Evolutionary conservation across 169 alveolate genomes (phyloP), one percentile per base, ranked within the genome.

Genomic region (Plasmodium knowlesi): DNA sequence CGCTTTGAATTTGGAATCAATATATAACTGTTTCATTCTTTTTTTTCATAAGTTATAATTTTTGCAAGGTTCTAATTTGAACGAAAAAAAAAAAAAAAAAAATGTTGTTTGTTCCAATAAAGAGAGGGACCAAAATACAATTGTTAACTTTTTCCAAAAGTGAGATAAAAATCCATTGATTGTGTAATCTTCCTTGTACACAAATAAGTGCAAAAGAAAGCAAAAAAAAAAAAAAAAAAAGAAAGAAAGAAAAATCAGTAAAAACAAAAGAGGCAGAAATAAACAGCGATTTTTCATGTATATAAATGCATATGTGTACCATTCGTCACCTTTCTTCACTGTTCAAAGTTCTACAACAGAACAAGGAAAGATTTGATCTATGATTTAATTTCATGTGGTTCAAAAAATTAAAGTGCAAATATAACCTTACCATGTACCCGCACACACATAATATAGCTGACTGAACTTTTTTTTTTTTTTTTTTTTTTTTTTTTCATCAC

Each of bases 401-500:
- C 39, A 34, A 83, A 83, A 83, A 8, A 16, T 61, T 83, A 70
- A 37, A 67, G 54, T n/a, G 37, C 46, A 39, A 72, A 73, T 8
- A 73, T 67, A 85, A 57, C 61, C 5, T 67, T 85, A 76, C 28
- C 53, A 85, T 19, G 50, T 37, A n/a, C 3, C 37, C 74, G 78
- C 74, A 76, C 93, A 85, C 93, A 85, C 93, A 61, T 46, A 14
- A 73, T 43, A 85, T 74, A 74, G 93, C 93, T 85, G 73, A 85
- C 80, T 41, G 53, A 16, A 25, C 30, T 72, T 84, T 81, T 84
- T 84, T 73, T 84, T 83, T 82, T 83, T 34, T 57, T 83, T 67
- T 82, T 83, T 34, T 57, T 83, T 67, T 67, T 32, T 32, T 32
- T 32, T 32, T 32, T 32, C 46, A 50, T 28, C 76, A 25, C 73